These are phyloP conservation scores for Microdochium bolleyi DNA, from an alignment of 2,329 filamentous ascomycete species.

Conservation along the genomic window DNA sequence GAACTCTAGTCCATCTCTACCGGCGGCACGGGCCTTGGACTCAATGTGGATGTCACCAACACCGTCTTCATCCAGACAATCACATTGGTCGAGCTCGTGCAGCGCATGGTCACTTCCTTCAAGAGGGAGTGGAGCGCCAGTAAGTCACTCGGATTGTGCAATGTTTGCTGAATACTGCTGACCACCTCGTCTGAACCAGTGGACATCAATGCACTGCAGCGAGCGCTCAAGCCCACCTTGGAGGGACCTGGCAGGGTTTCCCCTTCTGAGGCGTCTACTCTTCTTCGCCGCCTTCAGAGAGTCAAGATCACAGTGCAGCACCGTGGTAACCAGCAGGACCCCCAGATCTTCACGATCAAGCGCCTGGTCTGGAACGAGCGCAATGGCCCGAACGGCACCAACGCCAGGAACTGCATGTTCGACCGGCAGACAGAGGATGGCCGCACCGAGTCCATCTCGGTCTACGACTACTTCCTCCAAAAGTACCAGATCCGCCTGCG, in stretches of 20 bases:
- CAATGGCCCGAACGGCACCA: slow-evolving; percentile 36
- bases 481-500: slow-evolving; percentile 44
- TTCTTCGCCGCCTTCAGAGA: slow-evolving; percentile 44
- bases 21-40: slow-evolving; percentile 54
- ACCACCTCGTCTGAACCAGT: slow-evolving; percentile 2
- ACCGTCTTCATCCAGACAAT: slow-evolving; percentile 69
- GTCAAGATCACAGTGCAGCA: slow-evolving; percentile 50
- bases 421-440: slow-evolving; percentile 32
- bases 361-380: slow-evolving; percentile 38
- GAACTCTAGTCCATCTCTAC: slow-evolving; percentile 23
- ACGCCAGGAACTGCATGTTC: slow-evolving; percentile 48
- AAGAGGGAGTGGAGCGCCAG: slow-evolving; percentile 19
- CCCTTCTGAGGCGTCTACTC: slow-evolving; percentile 44
- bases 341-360: slow-evolving; percentile 44
- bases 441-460: slow-evolving; percentile 24
- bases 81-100: slow-evolving; percentile 26
- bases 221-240: slow-evolving; percentile 26
- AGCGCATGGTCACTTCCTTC: slow-evolving; percentile 8
- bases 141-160: slow-evolving; percentile 13
- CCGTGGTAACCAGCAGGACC: slow-evolving; percentile 34
- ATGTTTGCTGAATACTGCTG: background rate
- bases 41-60: slow-evolving; percentile 91
- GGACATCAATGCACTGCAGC: slow-evolving; percentile 15
- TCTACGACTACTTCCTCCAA: slow-evolving; percentile 48
- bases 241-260: slow-evolving; percentile 10